These are phyloP conservation scores for Blastocystis sp. DNA, from an alignment of 352 stramenopile genomes.

Conservation along the genomic window DNA sequence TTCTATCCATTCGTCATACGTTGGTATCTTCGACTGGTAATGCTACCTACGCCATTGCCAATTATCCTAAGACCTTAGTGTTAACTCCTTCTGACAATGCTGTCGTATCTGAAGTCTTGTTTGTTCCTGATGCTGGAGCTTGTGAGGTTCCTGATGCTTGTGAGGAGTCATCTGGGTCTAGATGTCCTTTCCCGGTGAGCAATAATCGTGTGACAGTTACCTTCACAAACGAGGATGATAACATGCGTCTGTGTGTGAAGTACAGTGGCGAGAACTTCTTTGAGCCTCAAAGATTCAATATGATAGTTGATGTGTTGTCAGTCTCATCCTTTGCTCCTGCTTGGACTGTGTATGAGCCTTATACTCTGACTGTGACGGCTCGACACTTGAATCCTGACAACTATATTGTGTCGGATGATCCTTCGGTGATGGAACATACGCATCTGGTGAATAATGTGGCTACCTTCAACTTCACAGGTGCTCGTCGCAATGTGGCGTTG, in stretches of 20 bases:
- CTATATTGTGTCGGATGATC: background rate
- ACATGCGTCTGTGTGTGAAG: conserved; percentile 55
- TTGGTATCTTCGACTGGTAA: background rate
- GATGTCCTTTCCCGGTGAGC: background rate
- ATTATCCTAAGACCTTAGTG: background rate
- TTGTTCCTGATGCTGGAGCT: background rate
- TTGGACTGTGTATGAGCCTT: conserved; percentile 49
- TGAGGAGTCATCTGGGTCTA: background rate
- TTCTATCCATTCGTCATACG: conserved; percentile 1
- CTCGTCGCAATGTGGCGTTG: background rate
- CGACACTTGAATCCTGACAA: background rate
- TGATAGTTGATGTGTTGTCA: background rate
- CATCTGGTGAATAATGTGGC: background rate
- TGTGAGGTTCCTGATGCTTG: background rate
- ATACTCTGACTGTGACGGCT: background rate
- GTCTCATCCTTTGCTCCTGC: background rate
- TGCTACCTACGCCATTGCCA: background rate
- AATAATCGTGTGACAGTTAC: background rate
- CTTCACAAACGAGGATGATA: background rate
- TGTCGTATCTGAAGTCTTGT: background rate
- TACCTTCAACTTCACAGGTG: background rate
- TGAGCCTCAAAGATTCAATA: conserved; percentile 33
- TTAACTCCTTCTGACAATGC: background rate
- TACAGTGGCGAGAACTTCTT: conserved; percentile 22
- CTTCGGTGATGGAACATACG: background rate